Evolutionary conservation across 2,329 filamentous ascomycete genomes (phyloP).

Genomic region (Atkinsonella texensis): DNA sequence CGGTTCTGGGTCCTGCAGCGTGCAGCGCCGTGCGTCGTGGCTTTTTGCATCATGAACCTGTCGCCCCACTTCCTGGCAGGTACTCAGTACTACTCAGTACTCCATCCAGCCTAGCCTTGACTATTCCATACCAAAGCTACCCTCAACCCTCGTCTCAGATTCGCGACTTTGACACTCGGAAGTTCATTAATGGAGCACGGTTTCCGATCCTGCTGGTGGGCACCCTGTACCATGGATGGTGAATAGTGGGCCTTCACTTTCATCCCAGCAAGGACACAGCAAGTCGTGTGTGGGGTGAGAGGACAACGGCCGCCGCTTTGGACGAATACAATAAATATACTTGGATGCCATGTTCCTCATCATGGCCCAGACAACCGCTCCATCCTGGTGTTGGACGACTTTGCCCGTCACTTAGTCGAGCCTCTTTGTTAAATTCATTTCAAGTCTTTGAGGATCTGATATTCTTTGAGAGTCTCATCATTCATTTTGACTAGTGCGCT

Average conservation of each 20-base stretch:
- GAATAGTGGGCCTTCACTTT: not conserved
- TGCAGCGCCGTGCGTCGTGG: not conserved
- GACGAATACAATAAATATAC: not conserved
- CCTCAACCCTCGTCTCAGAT: slow-evolving; percentile 11
- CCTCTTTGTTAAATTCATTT: not conserved
- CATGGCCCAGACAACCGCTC: not conserved
- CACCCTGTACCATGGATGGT: slow-evolving; percentile 3
- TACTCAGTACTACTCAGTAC: not conserved
- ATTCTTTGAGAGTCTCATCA: not conserved
- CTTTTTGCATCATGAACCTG: not conserved
- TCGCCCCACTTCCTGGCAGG: not conserved
- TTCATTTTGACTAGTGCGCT: not conserved
- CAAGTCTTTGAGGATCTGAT: not conserved
- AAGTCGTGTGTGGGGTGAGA: not conserved
- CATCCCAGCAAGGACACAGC: not conserved
- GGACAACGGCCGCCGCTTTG: not conserved
- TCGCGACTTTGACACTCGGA: slow-evolving; percentile 8
- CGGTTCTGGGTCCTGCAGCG: not conserved
- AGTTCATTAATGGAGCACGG: slow-evolving; percentile 4
- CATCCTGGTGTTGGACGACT: not conserved
- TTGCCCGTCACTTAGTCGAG: not conserved
- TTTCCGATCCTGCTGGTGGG: slow-evolving; percentile 3
- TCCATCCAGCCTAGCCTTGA: not conserved
- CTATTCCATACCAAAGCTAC: slow-evolving; percentile 1
- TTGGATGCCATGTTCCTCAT: not conserved